These are phyloP conservation scores for Acanthamoeba sp. DNA, from an alignment of 208 protist genomes.

Conservation along the genomic window DNA sequence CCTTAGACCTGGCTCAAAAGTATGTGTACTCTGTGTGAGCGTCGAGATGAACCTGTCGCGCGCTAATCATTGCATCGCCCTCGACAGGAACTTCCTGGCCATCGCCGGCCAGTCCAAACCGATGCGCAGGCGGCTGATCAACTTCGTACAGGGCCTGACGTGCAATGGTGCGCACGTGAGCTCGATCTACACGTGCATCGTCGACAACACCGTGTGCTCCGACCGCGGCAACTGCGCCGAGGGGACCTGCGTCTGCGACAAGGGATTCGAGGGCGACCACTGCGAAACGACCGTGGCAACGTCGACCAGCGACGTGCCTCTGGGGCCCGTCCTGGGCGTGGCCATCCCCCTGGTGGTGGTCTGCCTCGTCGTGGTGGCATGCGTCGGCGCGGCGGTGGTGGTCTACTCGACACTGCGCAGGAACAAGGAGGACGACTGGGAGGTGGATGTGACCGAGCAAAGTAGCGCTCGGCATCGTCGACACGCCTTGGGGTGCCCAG, in stretches of 20 bases:
- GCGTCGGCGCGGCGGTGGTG: not conserved
- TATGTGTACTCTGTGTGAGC: too few relatives aligned
- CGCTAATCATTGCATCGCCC: too few relatives aligned
- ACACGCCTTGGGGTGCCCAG: too few relatives aligned
- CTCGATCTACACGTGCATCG: constrained; percentile 7
- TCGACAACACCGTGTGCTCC: constrained; percentile 8
- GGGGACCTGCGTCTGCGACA: not conserved
- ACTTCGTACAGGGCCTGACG: not conserved
- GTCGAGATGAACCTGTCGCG: too few relatives aligned
- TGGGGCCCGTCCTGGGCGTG: not conserved
- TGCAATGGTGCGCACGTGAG: constrained; percentile 1
- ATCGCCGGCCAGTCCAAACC: not conserved
- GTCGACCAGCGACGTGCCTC: not conserved
- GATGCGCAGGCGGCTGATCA: not conserved
- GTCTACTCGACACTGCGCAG: not conserved
- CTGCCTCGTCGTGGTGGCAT: not conserved
- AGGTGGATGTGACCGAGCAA: constrained; percentile 28
- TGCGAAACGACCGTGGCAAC: not conserved
- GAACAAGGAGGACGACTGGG: constrained; percentile 24
- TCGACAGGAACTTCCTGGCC: not conserved
- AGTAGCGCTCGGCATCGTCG: constrained; percentile 30
- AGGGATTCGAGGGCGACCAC: not conserved
- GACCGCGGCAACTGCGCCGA: not conserved
- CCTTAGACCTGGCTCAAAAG: not conserved
- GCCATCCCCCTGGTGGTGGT: not conserved